Evolutionary conservation across 2,329 filamentous ascomycete genomes (phyloP).

Genomic region (Mycocentrospora acerina): DNA sequence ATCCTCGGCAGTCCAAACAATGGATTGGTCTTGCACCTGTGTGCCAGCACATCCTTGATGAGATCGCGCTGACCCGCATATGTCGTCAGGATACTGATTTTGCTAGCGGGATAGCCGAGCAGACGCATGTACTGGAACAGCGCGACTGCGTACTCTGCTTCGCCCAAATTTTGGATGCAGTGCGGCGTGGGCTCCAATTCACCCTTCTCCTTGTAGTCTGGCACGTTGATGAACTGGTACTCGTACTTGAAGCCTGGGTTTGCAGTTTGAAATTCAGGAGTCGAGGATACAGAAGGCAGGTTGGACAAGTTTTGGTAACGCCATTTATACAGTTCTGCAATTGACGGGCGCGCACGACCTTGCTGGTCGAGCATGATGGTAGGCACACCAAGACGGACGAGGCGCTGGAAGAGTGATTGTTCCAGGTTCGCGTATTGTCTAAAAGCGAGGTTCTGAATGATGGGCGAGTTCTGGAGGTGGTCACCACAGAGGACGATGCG

Average conservation of each 20-base stretch:
- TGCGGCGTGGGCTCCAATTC: conserved; percentile 89
- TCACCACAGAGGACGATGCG: conserved; percentile 91
- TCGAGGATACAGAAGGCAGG: conserved; percentile 69
- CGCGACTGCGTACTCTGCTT: conserved; percentile 95
- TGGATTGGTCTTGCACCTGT: conserved; percentile 78
- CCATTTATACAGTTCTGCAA: conserved; percentile 91
- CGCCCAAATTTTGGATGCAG: conserved; percentile 94
- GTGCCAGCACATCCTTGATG: conserved; percentile 80
- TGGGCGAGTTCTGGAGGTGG: conserved; percentile 93
- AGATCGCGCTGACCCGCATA: conserved; percentile 91
- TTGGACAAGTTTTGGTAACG: conserved; percentile 81
- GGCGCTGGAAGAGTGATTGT: conserved; percentile 88
- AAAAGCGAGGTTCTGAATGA: conserved; percentile 93
- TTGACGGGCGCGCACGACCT: conserved; percentile 82
- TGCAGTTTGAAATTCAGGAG: conserved; percentile 72
- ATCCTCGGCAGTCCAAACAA: conserved; percentile 87
- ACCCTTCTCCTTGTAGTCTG: conserved; percentile 86
- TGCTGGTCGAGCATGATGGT: conserved; percentile 88
- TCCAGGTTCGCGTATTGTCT: conserved; percentile 94
- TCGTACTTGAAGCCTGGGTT: conserved; percentile 93
- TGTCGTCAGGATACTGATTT: conserved; percentile 87
- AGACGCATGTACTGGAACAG: conserved; percentile 97
- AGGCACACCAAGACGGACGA: conserved; percentile 90
- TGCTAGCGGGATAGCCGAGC: conserved; percentile 80
- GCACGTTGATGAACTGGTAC: conserved; percentile 95